Percentiles rank a stretch among this genome's conserved stretches.
phyloP scores from a whole-genome alignment of 192 early-diverging fungal species.

The Coemansia sp. region DNA sequence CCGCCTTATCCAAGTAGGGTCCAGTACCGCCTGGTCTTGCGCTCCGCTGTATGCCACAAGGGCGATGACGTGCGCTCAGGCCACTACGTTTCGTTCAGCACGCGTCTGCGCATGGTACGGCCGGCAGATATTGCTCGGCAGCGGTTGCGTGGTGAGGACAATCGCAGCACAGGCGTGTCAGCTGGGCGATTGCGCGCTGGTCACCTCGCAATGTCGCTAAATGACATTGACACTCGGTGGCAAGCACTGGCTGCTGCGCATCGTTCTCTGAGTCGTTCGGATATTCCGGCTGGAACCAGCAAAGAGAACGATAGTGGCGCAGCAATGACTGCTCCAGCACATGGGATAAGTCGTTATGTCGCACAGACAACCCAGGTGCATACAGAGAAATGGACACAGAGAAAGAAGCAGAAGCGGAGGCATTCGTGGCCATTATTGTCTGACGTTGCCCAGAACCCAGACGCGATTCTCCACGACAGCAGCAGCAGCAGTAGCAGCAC shows the following conservation, averaged over 20 bases:
- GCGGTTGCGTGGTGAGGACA: background rate
- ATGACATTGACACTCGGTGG: slow-evolving; percentile 2
- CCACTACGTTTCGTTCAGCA: slow-evolving; percentile 56
- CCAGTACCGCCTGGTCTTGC: slow-evolving; percentile 57
- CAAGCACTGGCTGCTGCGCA: background rate
- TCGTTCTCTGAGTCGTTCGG: background rate
- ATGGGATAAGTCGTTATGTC: too few species aligned
- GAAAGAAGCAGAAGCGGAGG: too few species aligned
- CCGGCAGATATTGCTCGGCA: slow-evolving; percentile 16
- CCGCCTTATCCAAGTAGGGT: slow-evolving; percentile 35
- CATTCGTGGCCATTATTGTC: slow-evolving; percentile 4
- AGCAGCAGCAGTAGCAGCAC: background rate
- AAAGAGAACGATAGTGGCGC: background rate
- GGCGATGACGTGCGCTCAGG: slow-evolving; percentile 50
- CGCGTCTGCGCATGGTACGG: slow-evolving; percentile 35
- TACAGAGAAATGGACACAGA: too few species aligned
- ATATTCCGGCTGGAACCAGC: too few species aligned
- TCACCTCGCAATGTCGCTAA: background rate
- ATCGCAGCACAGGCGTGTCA: background rate
- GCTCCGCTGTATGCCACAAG: slow-evolving; percentile 60
- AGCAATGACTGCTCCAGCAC: background rate
- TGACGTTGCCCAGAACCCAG: background rate
- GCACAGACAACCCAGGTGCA: background rate
- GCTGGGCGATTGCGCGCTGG: background rate
- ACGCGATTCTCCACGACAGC: background rate